Base-by-base conservation (phyloP, 371 early-diverging fungal genomes). In the Vairimorpha necatrix region DNA sequence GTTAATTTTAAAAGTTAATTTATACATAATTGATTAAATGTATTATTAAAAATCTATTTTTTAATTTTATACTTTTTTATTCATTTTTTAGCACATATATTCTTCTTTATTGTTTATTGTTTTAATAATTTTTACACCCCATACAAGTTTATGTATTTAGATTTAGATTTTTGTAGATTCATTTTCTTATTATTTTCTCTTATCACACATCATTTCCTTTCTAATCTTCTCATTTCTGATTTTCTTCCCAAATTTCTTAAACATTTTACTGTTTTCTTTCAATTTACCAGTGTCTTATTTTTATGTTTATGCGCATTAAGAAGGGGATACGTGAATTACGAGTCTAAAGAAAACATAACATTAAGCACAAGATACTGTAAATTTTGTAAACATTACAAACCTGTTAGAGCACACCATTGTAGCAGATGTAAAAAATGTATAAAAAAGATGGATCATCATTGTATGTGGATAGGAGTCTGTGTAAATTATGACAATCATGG, bases 391-490 rank as follows among this genome's bases (percentile, higher is more conserved):
- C 87, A 89, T 28, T 88, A 86, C 16, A 91, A 92, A 68, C 96
- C 98, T 18, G 80, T 94, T 70, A 86, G 99, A 32, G 92, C 94
- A 20, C 96, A 97, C 84, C 99, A 98, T 77, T 98, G 99, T 86
- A 90, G 89, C 72, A 86, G 90, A 46, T 96, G 98, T 81, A 89
- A 93, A 77, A 89, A 91, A 60, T 98, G 99, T 83, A 93, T 98
- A 2, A 91, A 93, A n/a, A 89, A 89, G 71, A 95, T 97, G 87
- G 98, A 97, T 78, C 97, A 96, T 80, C 96, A 96, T 83, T 97
- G 97, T 77, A 94, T 94, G 14, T 96, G 96, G 96, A 92, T 93
- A 14, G 87, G 89, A 83, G 93, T 93, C 0, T 98, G 95, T 91
- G 88, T 95, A 58, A 93, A 94, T 85, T 94, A 83, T 73, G 72